Evolutionary conservation across 2,329 filamentous ascomycete species (phyloP), one percentile per base, ranked within the genome.

Genomic region (Chrysoporthe deuterocubensis): DNA sequence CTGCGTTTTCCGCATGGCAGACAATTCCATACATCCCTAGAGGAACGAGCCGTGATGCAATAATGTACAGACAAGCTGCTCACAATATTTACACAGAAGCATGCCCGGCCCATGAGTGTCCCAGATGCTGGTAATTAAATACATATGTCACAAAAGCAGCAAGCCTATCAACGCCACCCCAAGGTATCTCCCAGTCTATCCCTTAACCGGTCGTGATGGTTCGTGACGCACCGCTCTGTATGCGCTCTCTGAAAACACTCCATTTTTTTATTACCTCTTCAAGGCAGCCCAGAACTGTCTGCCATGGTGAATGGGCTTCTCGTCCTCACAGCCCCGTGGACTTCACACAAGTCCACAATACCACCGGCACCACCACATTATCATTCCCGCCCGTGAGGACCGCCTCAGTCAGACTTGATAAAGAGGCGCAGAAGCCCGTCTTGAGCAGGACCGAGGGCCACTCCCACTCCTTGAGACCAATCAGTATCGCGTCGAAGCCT

Each of bases 341-440:
- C 79, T 95, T 92, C 50, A 97, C 94, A 74, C 97, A 89, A 69
- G 94, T 87, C 96, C 96, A 99, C 69, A 99, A 81, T 62, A 97
- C 89, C 67, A 99, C 89, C 4, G 96, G 96, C 71, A 98, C 95
- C 71, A 98, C 90, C 21, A 99, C 96, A 83, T 99, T 99, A 83
- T 99, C 96, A 79, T 99, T 99, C 42, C 95, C 96, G 2, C 96
- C 96, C 16, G 96, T 98, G 71, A 99, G 81, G 59, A 97, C 95
- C 37, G 96, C 94, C 81, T 99, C 96, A 64, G 96, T 97, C 73
- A 97, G 84, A 78, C 94, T 97, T 40, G 94, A 93, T 67, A 94
- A 87, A 54, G 86, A 85, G 7, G 92, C 94, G 71, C 94, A 96
- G 60, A 92, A 75, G 4, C 84, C 82, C 13, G 91, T 89, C 75